These are phyloP conservation scores for Elaeis guineensis DNA, from an alignment of 176 grass and related monocot species.

Conservation along the genomic window DNA sequence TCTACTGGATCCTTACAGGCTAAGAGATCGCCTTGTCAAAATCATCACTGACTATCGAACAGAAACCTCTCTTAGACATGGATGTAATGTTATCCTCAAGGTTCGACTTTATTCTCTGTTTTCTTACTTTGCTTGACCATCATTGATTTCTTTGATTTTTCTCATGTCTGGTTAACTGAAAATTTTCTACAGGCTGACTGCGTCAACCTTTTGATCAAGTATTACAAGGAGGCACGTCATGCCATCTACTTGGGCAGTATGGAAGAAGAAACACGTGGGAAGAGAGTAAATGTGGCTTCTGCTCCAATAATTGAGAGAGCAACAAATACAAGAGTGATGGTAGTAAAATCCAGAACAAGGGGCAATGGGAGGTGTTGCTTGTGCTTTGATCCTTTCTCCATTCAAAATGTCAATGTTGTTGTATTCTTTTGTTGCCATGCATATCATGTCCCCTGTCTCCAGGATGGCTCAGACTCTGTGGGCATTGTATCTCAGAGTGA, in stretches of 20 bases:
- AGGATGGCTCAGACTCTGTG: constrained; percentile 58
- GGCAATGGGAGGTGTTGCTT: constrained; percentile 78
- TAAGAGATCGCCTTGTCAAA: constrained; percentile 89
- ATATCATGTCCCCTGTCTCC: constrained; percentile 71
- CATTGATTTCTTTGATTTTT: neutral
- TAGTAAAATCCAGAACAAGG: constrained; percentile 78
- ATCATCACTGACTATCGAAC: constrained; percentile 96
- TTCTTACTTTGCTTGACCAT: neutral
- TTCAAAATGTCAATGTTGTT: constrained; percentile 62
- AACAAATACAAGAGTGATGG: constrained; percentile 26
- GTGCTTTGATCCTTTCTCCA: constrained; percentile 82
- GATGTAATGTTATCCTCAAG: constrained; percentile 99
- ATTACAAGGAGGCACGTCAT: constrained; percentile 72
- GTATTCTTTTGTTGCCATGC: constrained; percentile 94
- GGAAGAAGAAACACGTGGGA: constrained; percentile 48
- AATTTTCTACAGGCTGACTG: constrained; percentile 58
- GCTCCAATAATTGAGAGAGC: constrained; percentile 34
- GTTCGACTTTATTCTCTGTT: constrained; percentile 16
- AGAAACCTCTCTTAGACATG: constrained; percentile 85
- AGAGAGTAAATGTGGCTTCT: constrained; percentile 35
- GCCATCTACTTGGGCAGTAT: constrained; percentile 68
- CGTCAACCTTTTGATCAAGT: constrained; percentile 92
- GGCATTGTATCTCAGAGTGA: constrained; percentile 30
- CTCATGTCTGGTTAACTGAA: neutral
- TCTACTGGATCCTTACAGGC: constrained; percentile 35